Conservation (phyloP, 345 rosid species). For the Turritis glabra region DNA sequence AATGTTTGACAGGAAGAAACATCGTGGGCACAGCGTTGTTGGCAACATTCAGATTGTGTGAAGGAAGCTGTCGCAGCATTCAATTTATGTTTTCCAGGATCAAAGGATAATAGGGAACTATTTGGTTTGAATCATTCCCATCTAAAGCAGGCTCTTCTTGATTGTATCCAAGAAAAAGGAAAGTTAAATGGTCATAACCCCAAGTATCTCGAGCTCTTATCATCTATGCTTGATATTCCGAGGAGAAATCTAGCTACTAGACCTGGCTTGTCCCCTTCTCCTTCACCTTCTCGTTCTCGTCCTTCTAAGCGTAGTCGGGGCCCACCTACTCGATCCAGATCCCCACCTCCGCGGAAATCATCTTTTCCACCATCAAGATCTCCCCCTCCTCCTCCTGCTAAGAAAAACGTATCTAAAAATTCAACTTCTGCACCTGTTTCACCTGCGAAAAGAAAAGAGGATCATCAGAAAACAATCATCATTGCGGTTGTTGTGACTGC, state of each 20-base stretch:
- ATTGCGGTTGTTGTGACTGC: constrained; percentile 82
- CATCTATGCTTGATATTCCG: constrained; percentile 37
- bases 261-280: constrained; percentile 40
- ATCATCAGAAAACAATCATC: constrained; percentile 44
- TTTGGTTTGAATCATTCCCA: constrained; percentile 45
- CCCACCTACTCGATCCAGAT: constrained; percentile 35
- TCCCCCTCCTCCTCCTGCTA: constrained; percentile 41
- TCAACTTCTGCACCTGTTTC: constrained; percentile 38
- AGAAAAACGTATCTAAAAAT: constrained; percentile 28
- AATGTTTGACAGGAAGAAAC: constrained; percentile 56
- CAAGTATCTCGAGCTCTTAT: constrained; percentile 38
- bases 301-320: background rate
- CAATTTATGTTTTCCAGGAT: constrained; percentile 47
- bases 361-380: constrained; percentile 40
- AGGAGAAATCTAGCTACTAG: constrained; percentile 45
- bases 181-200: constrained; percentile 43
- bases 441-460: constrained; percentile 27
- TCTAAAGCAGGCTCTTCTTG: constrained; percentile 49
- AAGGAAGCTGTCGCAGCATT: constrained; percentile 53
- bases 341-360: constrained; percentile 29
- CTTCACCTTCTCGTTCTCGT: constrained; percentile 35
- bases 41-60: constrained; percentile 55
- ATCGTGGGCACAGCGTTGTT: constrained; percentile 57
- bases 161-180: constrained; percentile 57
- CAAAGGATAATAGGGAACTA: constrained; percentile 48